These are phyloP conservation scores for Beta vulgaris DNA, from an alignment of 148 eudicot genomes.

Conservation along the genomic window DNA sequence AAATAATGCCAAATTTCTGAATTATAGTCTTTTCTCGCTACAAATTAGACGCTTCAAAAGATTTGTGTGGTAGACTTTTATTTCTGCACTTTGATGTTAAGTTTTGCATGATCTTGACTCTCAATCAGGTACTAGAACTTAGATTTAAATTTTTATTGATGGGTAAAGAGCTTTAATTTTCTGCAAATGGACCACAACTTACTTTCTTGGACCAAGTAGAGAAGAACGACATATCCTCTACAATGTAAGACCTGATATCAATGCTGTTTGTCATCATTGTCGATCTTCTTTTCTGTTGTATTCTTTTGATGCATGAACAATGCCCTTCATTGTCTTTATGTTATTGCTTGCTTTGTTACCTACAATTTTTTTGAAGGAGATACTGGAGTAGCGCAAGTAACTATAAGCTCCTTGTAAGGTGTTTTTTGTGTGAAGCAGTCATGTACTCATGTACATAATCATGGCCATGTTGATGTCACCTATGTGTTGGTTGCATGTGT, in stretches of 20 bases:
- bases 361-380: neutral
- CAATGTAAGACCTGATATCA: neutral
- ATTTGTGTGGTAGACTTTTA: neutral
- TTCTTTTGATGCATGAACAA: neutral
- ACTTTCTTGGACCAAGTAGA: neutral
- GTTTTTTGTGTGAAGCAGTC: neutral
- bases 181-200: neutral
- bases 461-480: neutral
- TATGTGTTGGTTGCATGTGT: neutral
- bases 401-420: neutral
- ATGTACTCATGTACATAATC: neutral
- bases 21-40: too few relatives aligned
- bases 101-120: neutral
- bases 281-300: neutral
- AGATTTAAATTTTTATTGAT: neutral
- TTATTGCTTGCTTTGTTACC: neutral
- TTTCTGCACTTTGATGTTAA: neutral
- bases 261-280: neutral
- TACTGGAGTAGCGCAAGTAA: too few relatives aligned
- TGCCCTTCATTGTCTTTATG: neutral
- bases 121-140: neutral
- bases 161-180: neutral
- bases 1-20: neutral
- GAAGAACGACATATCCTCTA: neutral
- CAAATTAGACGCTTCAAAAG: too few relatives aligned